Percentiles rank a stretch among this genome's conserved stretches.
phyloP scores from a whole-genome alignment of 495 filamentous ascomycete species.

The Xanthoparmelia taractica region DNA sequence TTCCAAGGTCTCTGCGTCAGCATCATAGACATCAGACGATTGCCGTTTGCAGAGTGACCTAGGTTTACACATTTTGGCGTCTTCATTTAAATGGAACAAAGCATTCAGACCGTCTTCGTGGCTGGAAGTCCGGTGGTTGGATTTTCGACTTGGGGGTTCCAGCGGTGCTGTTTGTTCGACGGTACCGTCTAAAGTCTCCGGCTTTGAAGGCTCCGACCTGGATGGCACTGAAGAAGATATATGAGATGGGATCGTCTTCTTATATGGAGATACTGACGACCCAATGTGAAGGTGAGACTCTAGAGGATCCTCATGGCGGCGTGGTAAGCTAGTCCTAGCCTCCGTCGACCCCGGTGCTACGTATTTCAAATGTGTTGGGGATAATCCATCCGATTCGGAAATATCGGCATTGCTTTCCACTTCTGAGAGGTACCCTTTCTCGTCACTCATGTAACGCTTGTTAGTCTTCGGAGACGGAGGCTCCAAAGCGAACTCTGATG shows the following conservation, averaged over 20 bases:
- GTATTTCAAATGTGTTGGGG: background rate
- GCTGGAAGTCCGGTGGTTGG: background rate
- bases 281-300: background rate
- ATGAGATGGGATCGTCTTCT: background rate
- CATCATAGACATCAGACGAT: conserved; percentile 11
- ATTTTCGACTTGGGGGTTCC: background rate
- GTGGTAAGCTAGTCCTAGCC: background rate
- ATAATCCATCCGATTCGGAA: background rate
- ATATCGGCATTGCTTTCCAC: conserved; percentile 1
- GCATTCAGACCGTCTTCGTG: background rate
- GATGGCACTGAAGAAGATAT: background rate
- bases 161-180: background rate
- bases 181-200: background rate
- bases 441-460: background rate
- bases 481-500: background rate
- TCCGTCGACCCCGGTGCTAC: background rate
- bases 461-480: background rate
- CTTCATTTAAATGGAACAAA: background rate
- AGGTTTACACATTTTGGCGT: background rate
- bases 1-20: conserved; percentile 10
- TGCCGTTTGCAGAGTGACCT: background rate
- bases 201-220: background rate
- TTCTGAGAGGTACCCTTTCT: background rate
- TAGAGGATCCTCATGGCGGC: background rate
- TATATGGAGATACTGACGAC: background rate